Evolutionary conservation across 202 grass and related monocot genomes (phyloP).

Genomic region (Schoenoplectus tabernaemontani): DNA sequence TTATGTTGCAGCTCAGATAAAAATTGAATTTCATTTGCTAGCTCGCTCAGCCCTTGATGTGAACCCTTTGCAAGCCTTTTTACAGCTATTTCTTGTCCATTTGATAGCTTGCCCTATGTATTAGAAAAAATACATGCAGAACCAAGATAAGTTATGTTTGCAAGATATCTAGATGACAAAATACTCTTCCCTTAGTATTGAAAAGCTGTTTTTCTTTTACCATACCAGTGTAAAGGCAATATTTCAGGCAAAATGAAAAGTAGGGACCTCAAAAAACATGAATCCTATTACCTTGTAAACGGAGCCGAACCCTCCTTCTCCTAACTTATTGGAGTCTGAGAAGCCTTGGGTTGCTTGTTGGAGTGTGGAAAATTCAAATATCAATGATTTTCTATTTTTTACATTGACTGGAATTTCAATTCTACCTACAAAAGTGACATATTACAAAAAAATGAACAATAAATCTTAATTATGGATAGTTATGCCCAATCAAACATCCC

Average conservation of each 20-base stretch:
- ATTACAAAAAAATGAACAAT: not conserved
- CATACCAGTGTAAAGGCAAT: no score
- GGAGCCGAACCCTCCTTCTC: slow-evolving; percentile 48
- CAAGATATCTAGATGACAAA: no score
- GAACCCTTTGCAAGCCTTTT: slow-evolving; percentile 40
- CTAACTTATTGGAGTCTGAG: slow-evolving; percentile 40
- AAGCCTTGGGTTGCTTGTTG: slow-evolving; percentile 44
- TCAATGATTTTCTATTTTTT: slow-evolving; percentile 23
- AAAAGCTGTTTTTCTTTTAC: no score
- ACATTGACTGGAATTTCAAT: slow-evolving; percentile 28
- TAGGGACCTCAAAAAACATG: not conserved
- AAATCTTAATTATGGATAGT: no score
- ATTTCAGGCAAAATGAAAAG: no score
- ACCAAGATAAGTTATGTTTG: no score
- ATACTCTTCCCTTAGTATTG: no score
- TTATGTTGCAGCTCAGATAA: slow-evolving; percentile 53
- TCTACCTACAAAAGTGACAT: not conserved
- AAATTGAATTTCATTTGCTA: slow-evolving; percentile 35
- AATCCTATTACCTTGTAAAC: slow-evolving; percentile 67
- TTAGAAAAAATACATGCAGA: not conserved
- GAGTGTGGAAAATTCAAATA: slow-evolving; percentile 38
- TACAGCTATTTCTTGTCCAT: slow-evolving; percentile 55
- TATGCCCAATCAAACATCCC: no score
- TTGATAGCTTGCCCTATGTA: slow-evolving; percentile 32
- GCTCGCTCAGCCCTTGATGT: slow-evolving; percentile 21